Conservation (phyloP, 257 asterid genomes). For the Solanum arcanum region DNA sequence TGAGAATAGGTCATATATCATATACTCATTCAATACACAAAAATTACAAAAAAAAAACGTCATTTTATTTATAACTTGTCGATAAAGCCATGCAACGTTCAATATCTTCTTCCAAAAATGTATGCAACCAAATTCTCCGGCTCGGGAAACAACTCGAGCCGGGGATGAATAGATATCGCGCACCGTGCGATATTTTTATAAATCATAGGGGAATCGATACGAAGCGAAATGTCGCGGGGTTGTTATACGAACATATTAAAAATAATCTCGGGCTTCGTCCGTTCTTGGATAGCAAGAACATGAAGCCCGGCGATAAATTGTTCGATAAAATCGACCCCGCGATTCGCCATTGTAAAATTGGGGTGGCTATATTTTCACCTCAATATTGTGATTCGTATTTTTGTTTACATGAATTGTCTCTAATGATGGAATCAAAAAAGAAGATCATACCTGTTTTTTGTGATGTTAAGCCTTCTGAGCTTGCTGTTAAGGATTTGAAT, state of each 20-base stretch:
- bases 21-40: neutral
- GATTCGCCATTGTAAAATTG: conserved; percentile 47
- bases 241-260: conserved; percentile 46
- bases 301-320: conserved; percentile 73
- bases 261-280: conserved; percentile 31
- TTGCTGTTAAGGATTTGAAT: conserved; percentile 31
- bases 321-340: conserved; percentile 53
- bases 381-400: conserved; percentile 66
- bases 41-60: neutral
- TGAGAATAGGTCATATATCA: neutral
- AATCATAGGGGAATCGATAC: conserved; percentile 82
- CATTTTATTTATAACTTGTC: neutral
- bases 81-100: conserved; percentile 43
- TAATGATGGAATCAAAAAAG: conserved; percentile 45
- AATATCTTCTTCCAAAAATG: conserved; percentile 4
- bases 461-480: conserved; percentile 74
- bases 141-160: neutral
- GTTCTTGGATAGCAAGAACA: conserved; percentile 72
- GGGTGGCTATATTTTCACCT: conserved; percentile 69
- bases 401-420: conserved; percentile 60
- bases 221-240: conserved; percentile 62
- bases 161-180: neutral
- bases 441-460: conserved; percentile 58
- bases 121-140: conserved; percentile 13
- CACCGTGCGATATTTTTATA: conserved; percentile 60